phyloP scores from a whole-genome alignment of 805 yeast species.

The Myxozyma mucilagina region DNA sequence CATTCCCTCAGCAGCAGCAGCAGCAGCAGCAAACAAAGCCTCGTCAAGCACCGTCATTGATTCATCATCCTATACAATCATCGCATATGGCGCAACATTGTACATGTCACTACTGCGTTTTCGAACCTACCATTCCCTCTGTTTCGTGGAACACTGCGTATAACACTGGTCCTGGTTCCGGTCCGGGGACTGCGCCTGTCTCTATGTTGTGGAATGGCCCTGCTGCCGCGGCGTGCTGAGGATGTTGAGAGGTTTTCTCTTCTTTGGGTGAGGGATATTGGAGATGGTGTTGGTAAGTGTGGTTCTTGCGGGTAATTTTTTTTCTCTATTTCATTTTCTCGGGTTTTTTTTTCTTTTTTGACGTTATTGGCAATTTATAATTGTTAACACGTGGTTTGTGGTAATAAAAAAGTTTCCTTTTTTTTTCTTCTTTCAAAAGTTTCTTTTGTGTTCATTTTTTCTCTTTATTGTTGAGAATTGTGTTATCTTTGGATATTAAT shows the following conservation, averaged over 20 bases:
- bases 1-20: constrained; percentile 1
- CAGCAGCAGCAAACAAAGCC: constrained; percentile 1
- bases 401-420: no score
- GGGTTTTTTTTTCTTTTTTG: no score
- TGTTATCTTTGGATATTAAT: not conserved
- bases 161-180: no score
- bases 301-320: no score
- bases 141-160: no score
- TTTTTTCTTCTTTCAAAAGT: not conserved
- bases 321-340: no score
- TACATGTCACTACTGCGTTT: constrained; percentile 25
- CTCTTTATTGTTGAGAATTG: not conserved
- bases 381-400: no score
- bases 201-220: constrained; percentile 11
- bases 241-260: no score
- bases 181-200: no score
- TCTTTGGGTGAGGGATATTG: no score
- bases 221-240: constrained; percentile 26
- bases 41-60: not conserved
- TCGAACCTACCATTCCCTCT: constrained; percentile 15
- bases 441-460: not conserved
- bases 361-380: no score
- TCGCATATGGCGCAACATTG: constrained; percentile 18
- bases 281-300: no score
- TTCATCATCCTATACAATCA: not conserved